Base-by-base conservation (phyloP, 2,329 filamentous ascomycete genomes). In the Talaromyces sp. region DNA sequence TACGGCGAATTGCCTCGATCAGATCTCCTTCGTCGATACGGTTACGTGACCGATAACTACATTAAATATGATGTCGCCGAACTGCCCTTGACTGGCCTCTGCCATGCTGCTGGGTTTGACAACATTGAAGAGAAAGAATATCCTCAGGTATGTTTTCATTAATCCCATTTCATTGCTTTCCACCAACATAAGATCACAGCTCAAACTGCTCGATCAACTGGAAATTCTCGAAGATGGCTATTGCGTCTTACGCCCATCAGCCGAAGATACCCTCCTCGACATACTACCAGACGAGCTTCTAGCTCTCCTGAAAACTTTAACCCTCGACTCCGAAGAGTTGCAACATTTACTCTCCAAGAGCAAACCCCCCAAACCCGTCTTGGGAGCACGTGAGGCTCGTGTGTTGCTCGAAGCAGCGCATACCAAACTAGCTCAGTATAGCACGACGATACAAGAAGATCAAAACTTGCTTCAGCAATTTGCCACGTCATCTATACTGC, bases 1-100 rank as follows among this genome's bases (percentile, higher is more conserved):
- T 96, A 96, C 70, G 93, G 93, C 0, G 88, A 92, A 6, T 85
- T 96, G 3, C 90, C 92, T 10, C 90, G 91, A 66, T 90, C 90
- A 0, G 93, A 97, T 73, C 82, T 97, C 8, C 83, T 97, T 11
- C 84, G 93, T 41, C 85, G 93, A 14, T 96, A 97, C 70, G 93
- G 93, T 19, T 97, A 96, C 72, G 87, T 93, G n/a, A 94, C 92
- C 0, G 79, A 86, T 33, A 89, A 89, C 69, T 93, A 97, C 71
- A 81, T 87, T 10, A 83, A 88, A 47, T 92, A 93, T 75, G 92
- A 97, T 70, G 91, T 96, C 0, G 89, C 91, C 0, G 93, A 97
- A 74, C 78, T 97, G 39, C 83, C 90, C 0, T 86, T 89, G 79
- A 79, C 82, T 0, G 71, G 87, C 9, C 82, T 94, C 24, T 84